Evolutionary conservation across 179 eudicot species (phyloP), one percentile per base, ranked within the genome.

Genomic region (Silene vulgaris): DNA sequence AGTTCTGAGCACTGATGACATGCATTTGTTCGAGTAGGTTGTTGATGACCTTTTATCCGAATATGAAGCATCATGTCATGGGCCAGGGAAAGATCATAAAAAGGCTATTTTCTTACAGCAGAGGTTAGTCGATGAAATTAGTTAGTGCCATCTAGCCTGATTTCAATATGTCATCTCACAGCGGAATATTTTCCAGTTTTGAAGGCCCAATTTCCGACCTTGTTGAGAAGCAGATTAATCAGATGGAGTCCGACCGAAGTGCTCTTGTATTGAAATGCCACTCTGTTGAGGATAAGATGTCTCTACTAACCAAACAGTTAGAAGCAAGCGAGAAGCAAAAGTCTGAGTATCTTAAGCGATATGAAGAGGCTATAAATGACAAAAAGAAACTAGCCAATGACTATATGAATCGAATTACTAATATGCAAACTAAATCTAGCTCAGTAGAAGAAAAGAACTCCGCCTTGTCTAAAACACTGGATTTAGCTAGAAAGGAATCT

Each of bases 321-420:
- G 99, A 96, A 83, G 94, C 92, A 64, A 90, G 98, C 48, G 98
- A 93, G 77, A 88, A 82, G 79, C 90, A 91, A 45, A 96, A 96
- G 84, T 88, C 96, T 54, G 97, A 90, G 73, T 96, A 96, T 74
- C 63, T 89, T 67, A 96, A 90, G 76, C 94, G 91, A 26, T 96
- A 93, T 71, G 98, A 96, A 81, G 97, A 90, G 76, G 94, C 98
- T 74, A 88, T 89, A 19, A 90, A 78, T 26, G 97, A 92, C 86
- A 93, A 93, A 85, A 93, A 88, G 61, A 89, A 85, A 82, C 87
- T 88, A 62, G 84, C 90, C 1, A 93, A 89, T 80, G 99, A 95
- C 72, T 93, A 95, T 60, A 86, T 81, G 86, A 81, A 79, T 79
- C 90, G 87, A 66, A 90, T 95, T 80, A 73, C 87, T 29, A 86